phyloP scores from a whole-genome alignment of 75 land plant species.

The Pinus albicaulis region DNA sequence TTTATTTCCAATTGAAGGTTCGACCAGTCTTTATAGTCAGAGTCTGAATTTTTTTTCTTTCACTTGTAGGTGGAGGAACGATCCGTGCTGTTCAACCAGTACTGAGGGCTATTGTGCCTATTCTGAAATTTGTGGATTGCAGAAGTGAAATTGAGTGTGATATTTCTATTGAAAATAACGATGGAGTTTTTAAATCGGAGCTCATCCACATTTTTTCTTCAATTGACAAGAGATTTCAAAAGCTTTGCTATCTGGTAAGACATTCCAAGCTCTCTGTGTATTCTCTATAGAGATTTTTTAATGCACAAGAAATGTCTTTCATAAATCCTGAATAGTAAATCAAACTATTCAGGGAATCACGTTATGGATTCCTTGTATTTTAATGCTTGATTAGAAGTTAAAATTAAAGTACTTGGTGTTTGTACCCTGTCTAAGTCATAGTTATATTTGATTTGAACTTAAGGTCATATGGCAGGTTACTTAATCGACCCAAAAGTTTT shows the following conservation, averaged over 20 bases:
- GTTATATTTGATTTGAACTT: background rate
- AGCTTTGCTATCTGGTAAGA: slow-evolving; percentile 73
- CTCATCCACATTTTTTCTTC: slow-evolving; percentile 40
- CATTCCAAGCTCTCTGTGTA: background rate
- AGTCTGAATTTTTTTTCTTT: background rate
- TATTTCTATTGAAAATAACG: slow-evolving; percentile 76
- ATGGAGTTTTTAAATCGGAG: slow-evolving; percentile 67
- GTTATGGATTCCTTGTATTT: background rate
- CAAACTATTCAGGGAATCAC: too few species aligned
- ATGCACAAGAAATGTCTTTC: background rate
- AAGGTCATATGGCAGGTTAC: background rate
- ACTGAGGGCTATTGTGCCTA: slow-evolving; percentile 65
- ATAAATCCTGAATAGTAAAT: background rate
- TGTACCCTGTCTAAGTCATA: background rate
- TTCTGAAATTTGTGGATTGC: slow-evolving; percentile 62
- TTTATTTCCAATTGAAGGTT: background rate
- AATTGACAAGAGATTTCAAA: slow-evolving; percentile 74
- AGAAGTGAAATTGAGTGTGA: slow-evolving; percentile 75
- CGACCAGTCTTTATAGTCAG: background rate
- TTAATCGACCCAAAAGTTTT: background rate
- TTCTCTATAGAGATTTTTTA: background rate
- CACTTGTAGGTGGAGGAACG: slow-evolving; percentile 25
- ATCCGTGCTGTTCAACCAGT: slow-evolving; percentile 41
- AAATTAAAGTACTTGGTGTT: background rate
- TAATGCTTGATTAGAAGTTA: background rate